Evolutionary conservation across 2,329 filamentous ascomycete genomes (phyloP), one percentile per base, ranked within the genome.

Genomic region (Colletotrichum sublineola): DNA sequence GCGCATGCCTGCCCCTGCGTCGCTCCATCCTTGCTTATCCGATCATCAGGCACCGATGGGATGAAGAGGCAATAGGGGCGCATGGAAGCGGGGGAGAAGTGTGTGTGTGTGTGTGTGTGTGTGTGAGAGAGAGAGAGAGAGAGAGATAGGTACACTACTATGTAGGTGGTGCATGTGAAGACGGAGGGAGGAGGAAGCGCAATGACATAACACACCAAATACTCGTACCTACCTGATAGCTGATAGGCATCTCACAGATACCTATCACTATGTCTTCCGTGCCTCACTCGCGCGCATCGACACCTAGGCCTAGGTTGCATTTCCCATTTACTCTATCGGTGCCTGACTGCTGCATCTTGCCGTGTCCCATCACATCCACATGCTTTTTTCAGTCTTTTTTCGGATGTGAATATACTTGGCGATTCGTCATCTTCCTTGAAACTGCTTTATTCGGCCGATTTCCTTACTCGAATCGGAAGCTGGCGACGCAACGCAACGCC

Each of bases 301-400:
- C 24, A 24, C 24, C 33, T 36, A 36, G 38, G 38, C 24, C 24
- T 38, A 38, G 33, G 44, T 55, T 68, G 65, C 65, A 63, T 68
- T 36, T 40, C 11, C 53, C 65, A 48, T 33, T 12, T 55, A 7
- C 42, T 44, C 15, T 20, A 20, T 8, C 42, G 44, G 8, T 9
- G 44, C 56, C 29, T 29, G 29, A 48, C 50, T 68, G 56, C 50
- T 68, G 69, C 69, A 55, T 53, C 66, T 70, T 72, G 60, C 66
- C 60, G 66, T 55, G 46, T 70, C 11, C 31, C 61, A 57, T 64
- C 69, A 69, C 66, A 72, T 42, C 48, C 62, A 55, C 38, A 33
- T 55, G 36, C 24, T 31, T 61, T 40, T 31, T n/a, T 5, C n/a
- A 20, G n/a, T 14, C 18, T 12, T 5, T 42, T 42, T 33, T 29